phyloP scores from a whole-genome alignment of 495 filamentous ascomycete genomes.

The Trichoderma asperelloides region DNA sequence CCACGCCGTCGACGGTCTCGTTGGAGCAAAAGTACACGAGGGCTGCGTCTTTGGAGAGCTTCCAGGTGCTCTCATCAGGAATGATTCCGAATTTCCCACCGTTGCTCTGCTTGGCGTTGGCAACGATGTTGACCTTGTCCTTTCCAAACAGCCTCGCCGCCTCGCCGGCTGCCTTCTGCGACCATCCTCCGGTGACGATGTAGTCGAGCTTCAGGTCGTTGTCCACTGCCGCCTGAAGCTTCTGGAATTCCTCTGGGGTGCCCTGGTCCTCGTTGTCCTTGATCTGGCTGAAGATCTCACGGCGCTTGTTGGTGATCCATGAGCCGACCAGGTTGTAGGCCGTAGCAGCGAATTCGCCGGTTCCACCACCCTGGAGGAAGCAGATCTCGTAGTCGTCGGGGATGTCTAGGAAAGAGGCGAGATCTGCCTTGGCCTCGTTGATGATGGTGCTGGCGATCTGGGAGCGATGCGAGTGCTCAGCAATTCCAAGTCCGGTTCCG shows the following conservation, averaged over 20 bases:
- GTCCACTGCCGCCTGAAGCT: conserved; percentile 53
- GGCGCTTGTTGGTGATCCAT: conserved; percentile 62
- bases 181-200: conserved; percentile 83
- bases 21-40: conserved; percentile 91
- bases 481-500: conserved; percentile 66
- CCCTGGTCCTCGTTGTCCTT: conserved; percentile 44
- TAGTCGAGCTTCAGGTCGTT: conserved; percentile 74
- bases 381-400: conserved; percentile 68
- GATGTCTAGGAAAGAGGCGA: conserved; percentile 62
- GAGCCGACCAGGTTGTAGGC: conserved; percentile 72
- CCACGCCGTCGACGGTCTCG: conserved; percentile 92
- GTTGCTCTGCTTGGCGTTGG: conserved; percentile 60
- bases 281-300: conserved; percentile 27
- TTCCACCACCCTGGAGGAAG: conserved; percentile 79
- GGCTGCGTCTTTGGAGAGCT: conserved; percentile 61
- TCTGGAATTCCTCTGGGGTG: conserved; percentile 38
- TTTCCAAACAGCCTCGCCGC: conserved; percentile 65
- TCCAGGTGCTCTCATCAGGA: conserved; percentile 67
- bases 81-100: conserved; percentile 86
- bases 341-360: conserved; percentile 66
- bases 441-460: conserved; percentile 61
- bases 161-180: conserved; percentile 83
- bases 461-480: conserved; percentile 88
- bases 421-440: conserved; percentile 53
- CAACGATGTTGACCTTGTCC: conserved; percentile 68